A percentile compares a stretch with the other conserved stretches of the same genome.
Evolutionary conservation across 306 rosid genomes (phyloP).

Genomic region (Prunus salicina): DNA sequence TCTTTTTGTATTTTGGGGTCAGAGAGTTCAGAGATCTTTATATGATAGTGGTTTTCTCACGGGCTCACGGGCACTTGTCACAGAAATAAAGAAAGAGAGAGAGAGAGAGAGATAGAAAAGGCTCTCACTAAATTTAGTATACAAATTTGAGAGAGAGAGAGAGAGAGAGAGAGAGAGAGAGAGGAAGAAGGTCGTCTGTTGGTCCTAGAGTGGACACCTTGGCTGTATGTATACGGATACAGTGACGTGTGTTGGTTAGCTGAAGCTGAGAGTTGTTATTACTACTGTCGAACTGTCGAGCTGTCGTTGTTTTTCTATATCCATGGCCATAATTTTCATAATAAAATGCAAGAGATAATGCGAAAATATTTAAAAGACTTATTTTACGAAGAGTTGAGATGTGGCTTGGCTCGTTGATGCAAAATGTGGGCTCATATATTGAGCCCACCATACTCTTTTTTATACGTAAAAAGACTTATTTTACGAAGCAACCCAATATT

Average conservation of each 20-base stretch:
- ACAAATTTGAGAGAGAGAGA: too few species aligned
- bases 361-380: too few species aligned
- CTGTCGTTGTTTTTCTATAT: neutral
- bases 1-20: neutral
- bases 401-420: neutral
- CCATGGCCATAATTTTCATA: too few species aligned
- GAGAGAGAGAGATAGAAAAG: too few species aligned
- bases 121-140: too few species aligned
- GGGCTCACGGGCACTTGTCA: slow-evolving; percentile 36
- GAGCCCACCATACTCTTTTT: neutral
- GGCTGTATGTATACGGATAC: neutral
- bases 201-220: neutral
- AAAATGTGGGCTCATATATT: neutral
- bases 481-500: too few species aligned
- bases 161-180: neutral
- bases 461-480: too few species aligned
- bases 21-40: slow-evolving; percentile 22
- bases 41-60: slow-evolving; percentile 18
- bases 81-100: neutral
- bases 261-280: neutral
- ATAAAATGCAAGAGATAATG: too few species aligned
- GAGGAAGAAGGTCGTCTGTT: slow-evolving; percentile 9
- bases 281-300: neutral
- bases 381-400: neutral
- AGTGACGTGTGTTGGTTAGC: neutral